Percentiles rank a stretch among this genome's conserved stretches.
Conservation (phyloP, 768 basidiomycete genomes). For the Ramaria rubella region DNA sequence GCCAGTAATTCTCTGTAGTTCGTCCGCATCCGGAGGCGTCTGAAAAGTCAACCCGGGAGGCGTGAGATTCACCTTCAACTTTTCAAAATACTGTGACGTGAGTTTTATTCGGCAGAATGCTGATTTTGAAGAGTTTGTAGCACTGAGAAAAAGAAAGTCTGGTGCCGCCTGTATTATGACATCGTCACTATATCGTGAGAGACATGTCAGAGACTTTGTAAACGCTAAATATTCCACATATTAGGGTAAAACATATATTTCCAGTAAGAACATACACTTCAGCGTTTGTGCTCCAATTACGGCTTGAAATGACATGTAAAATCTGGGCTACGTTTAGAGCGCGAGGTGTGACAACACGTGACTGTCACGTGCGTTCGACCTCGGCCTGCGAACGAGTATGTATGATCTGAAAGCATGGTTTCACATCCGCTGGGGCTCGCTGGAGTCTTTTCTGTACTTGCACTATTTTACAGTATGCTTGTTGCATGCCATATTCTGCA, state of each 20-base stretch:
- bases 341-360: neutral
- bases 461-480: too few relatives aligned
- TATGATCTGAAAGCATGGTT: too few relatives aligned
- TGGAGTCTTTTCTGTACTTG: too few relatives aligned
- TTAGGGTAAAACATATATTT: neutral
- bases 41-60: slow-evolving; percentile 14
- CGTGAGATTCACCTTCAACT: slow-evolving; percentile 42
- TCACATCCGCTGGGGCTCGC: too few relatives aligned
- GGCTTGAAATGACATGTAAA: neutral
- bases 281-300: neutral
- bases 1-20: slow-evolving; percentile 38
- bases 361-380: neutral
- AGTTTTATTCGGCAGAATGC: slow-evolving; percentile 79
- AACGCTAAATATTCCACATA: slow-evolving; percentile 42
- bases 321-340: neutral
- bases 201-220: slow-evolving; percentile 65
- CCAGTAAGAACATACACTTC: neutral
- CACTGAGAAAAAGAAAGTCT: slow-evolving; percentile 56
- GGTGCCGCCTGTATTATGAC: slow-evolving; percentile 59
- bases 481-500: too few relatives aligned
- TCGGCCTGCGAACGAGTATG: too few relatives aligned
- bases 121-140: slow-evolving; percentile 74
- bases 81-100: slow-evolving; percentile 60
- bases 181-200: slow-evolving; percentile 80
- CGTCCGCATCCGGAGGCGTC: slow-evolving; percentile 31